A percentile compares a stretch with the other conserved stretches of the same genome.
Evolutionary conservation across 345 rosid species (phyloP).

Genomic region (rapeseed (Brassica napus)): DNA sequence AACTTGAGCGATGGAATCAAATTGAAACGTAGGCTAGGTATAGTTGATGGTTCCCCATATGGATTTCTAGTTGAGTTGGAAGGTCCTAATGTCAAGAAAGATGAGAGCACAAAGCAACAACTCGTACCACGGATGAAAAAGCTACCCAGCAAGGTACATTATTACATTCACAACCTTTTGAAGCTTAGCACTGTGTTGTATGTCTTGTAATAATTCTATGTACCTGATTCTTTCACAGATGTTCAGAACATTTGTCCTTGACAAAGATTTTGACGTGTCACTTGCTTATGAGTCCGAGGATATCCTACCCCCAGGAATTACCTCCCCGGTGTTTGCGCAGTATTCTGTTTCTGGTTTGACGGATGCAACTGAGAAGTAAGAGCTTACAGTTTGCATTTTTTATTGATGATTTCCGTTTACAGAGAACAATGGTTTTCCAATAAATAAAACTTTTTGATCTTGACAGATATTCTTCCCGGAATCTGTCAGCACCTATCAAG

Average conservation of each 20-base stretch:
- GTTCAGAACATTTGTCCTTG: slow-evolving; percentile 75
- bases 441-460: slow-evolving; percentile 1
- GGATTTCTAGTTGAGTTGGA: slow-evolving; percentile 73
- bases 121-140: slow-evolving; percentile 94
- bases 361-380: slow-evolving; percentile 85
- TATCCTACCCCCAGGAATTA: slow-evolving; percentile 76
- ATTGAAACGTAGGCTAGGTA: slow-evolving; percentile 91
- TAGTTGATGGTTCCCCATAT: slow-evolving; percentile 90
- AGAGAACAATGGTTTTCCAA: not conserved
- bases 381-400: slow-evolving; percentile 8
- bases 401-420: slow-evolving; percentile 15
- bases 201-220: slow-evolving; percentile 28
- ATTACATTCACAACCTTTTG: slow-evolving; percentile 18
- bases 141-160: slow-evolving; percentile 84
- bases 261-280: slow-evolving; percentile 85
- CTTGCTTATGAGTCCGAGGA: slow-evolving; percentile 79
- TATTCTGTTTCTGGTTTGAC: slow-evolving; percentile 83
- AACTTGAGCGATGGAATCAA: slow-evolving; percentile 98
- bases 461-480: slow-evolving; percentile 79
- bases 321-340: slow-evolving; percentile 72
- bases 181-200: not conserved
- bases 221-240: slow-evolving; percentile 55
- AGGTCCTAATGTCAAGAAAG: slow-evolving; percentile 71
- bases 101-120: slow-evolving; percentile 69
- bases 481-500: slow-evolving; percentile 91